A percentile compares a stretch with the other conserved stretches of the same genome.
These are phyloP conservation scores for Ophiostoma australiae DNA, from an alignment of 2,329 filamentous ascomycete genomes.

Conservation along the genomic window DNA sequence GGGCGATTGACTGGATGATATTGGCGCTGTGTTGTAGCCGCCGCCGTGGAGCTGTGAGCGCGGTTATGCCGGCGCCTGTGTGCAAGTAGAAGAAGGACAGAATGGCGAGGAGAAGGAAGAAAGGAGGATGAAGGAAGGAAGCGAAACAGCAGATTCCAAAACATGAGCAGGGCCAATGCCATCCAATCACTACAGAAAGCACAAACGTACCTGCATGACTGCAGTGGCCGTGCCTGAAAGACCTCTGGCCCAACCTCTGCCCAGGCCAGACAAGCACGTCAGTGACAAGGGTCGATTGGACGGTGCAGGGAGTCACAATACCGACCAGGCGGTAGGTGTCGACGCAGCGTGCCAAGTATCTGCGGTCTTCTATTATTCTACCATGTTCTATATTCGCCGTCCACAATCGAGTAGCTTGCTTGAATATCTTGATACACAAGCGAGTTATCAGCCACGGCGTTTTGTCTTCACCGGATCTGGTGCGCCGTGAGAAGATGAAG, in stretches of 20 bases:
- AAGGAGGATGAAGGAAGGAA: not conserved
- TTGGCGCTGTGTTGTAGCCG: conserved; percentile 11
- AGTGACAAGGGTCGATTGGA: conserved; percentile 21
- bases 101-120: not conserved
- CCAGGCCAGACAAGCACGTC: conserved; percentile 14
- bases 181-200: not conserved
- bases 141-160: not conserved
- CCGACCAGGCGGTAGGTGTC: not conserved
- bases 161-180: not conserved
- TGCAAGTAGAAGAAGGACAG: not conserved
- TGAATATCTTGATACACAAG: not conserved
- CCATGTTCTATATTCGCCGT: not conserved
- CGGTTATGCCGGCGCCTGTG: conserved; percentile 9
- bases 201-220: not conserved
- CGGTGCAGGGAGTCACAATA: conserved; percentile 16
- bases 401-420: not conserved
- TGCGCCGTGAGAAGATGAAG: not conserved
- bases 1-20: not conserved
- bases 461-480: conserved; percentile 4
- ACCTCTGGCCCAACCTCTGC: not conserved
- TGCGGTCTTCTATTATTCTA: not conserved
- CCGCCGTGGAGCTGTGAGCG: conserved; percentile 10
- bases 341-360: conserved; percentile 16
- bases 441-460: not conserved
- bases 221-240: not conserved